Evolutionary conservation across 2,329 filamentous ascomycete species (phyloP).

Genomic region (Cytospora chrysosperma): DNA sequence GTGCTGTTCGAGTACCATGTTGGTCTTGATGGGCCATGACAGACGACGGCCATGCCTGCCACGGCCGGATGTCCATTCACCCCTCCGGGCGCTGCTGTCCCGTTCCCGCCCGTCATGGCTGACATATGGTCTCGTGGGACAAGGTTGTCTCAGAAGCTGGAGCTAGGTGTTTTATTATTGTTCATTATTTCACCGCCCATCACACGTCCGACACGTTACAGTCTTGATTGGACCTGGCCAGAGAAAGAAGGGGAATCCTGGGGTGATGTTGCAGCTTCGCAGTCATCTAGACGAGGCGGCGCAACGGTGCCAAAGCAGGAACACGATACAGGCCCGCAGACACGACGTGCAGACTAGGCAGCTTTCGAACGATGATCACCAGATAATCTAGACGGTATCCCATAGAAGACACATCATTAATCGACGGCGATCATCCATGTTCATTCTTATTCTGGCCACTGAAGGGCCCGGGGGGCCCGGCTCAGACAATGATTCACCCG

Average conservation of each 20-base stretch:
- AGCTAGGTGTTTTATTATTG: background rate
- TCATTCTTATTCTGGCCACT: background rate
- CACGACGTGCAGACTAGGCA: conserved; percentile 10
- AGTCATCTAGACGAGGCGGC: background rate
- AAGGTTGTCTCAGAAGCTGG: conserved; percentile 8
- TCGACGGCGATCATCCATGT: conserved; percentile 2
- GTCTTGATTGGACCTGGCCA: background rate
- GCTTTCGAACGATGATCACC: conserved; percentile 4
- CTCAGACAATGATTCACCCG: conserved; percentile 14
- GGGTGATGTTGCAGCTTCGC: background rate
- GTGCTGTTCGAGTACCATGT: background rate
- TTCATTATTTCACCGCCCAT: background rate
- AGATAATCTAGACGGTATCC: background rate
- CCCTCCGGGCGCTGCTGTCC: background rate
- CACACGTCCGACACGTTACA: conserved; percentile 1
- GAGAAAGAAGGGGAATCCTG: background rate
- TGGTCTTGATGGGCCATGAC: background rate
- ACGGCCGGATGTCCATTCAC: conserved; percentile 5
- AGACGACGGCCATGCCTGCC: background rate
- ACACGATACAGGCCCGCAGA: background rate
- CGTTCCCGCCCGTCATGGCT: background rate
- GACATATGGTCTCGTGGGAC: background rate
- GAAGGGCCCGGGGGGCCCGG: background rate
- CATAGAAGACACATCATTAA: conserved; percentile 4
- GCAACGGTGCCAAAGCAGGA: conserved; percentile 9